Evolutionary conservation across 176 grass and related monocot genomes (phyloP).

Genomic region (Cenchrus americanus): DNA sequence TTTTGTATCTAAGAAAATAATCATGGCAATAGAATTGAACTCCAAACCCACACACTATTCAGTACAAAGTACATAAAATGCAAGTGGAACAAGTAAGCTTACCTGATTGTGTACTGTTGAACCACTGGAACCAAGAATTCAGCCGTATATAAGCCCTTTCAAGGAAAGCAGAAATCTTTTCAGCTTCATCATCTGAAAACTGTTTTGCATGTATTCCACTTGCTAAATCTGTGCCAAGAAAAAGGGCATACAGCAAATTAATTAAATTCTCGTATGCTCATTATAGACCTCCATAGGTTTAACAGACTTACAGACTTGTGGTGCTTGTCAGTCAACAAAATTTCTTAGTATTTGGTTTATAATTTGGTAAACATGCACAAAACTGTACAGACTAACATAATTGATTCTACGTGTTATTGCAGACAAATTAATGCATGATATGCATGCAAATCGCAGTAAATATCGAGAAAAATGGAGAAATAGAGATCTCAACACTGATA

Average conservation of each 20-base stretch:
- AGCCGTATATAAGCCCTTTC: conserved; percentile 79
- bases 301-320: conserved; percentile 29
- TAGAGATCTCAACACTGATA: conserved; percentile 21
- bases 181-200: conserved; percentile 67
- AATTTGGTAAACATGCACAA: conserved; percentile 32
- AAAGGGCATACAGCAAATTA: neutral
- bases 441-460: neutral
- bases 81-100: conserved; percentile 35
- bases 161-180: conserved; percentile 84
- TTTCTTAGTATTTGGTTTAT: conserved; percentile 1
- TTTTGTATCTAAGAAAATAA: conserved; percentile 13
- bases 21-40: conserved; percentile 18
- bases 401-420: conserved; percentile 8
- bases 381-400: neutral
- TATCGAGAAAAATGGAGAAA: conserved; percentile 18
- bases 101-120: conserved; percentile 89
- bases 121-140: conserved; percentile 98
- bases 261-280: neutral
- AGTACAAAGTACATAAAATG: conserved; percentile 6
- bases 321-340: conserved; percentile 13
- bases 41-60: neutral
- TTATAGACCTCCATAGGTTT: conserved; percentile 14
- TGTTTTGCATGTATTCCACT: conserved; percentile 62
- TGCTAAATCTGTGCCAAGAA: conserved; percentile 67
- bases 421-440: conserved; percentile 7